Evolutionary conservation across 352 stramenopile species (phyloP), one percentile per base, ranked within the genome.

Genomic region (Globisporangium cylindrosporum): DNA sequence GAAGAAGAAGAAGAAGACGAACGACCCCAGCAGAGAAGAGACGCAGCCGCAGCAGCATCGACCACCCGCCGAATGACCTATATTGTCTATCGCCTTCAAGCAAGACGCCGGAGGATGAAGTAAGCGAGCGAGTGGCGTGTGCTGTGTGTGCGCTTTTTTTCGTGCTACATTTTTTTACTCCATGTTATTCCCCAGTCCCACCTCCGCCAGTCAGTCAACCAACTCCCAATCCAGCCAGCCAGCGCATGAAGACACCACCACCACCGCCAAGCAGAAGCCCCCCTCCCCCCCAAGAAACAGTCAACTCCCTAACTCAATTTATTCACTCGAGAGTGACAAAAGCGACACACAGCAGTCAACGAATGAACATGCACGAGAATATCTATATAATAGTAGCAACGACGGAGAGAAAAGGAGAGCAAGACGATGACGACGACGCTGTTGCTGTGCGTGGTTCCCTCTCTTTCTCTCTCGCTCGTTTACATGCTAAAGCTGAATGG

Each of bases 61-160:
- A 20, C 43, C 43, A 51, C 43, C 43, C 18, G 43, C 56, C 29
- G 43, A 38, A 38, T 8, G 32, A n/a, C n/a, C 56, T 65, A 57
- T 65, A 65, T 65, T 65, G 46, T 24, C 59, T 65, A 65, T 25
- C 59, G 46, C 59, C 59, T 29, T 61, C 56, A n/a, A 38, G 4
- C 27, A 38, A 9, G 53, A 59, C 18, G 54, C 54, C n/a, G 24
- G 54, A 59, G 27, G 27, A 38, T 41, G 54, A 54, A 56, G 59
- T 41, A 41, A 64, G 38, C 36, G 22, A 53, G 10, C 15, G 36
- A 14, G 4, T 15, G 46, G 59, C 27, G 38, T 22, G 29, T 46
- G 41, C 59, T 18, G 43, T 29, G 41, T 27, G 43, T 14, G 43
- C 43, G 18, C 43, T 51, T 51, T 51, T 24, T 51, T 24, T 41